Evolutionary conservation across 2,329 filamentous ascomycete genomes (phyloP).

Genomic region (Apiospora kogelbergensis): DNA sequence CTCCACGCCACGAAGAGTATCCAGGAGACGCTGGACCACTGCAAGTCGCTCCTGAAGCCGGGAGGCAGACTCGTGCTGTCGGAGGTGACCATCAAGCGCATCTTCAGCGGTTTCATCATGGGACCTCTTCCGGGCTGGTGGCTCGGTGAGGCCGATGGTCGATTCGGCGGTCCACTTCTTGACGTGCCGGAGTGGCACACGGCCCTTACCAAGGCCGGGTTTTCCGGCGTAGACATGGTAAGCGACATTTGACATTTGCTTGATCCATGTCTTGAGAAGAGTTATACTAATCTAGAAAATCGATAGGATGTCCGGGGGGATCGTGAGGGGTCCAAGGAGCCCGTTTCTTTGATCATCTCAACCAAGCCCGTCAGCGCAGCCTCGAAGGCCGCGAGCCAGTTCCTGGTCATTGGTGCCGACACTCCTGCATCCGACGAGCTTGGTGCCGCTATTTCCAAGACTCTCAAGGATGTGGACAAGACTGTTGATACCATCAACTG

Average conservation of each 20-base stretch:
- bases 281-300: background rate
- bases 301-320: constrained; percentile 14
- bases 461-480: background rate
- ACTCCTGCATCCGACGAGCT: background rate
- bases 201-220: background rate
- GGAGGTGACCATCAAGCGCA: background rate
- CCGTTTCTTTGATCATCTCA: background rate
- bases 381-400: background rate
- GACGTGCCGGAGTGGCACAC: background rate
- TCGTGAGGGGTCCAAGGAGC: background rate
- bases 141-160: constrained; percentile 3
- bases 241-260: no score
- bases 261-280: no score
- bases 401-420: background rate
- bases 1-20: background rate
- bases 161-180: background rate
- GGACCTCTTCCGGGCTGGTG: constrained; percentile 9
- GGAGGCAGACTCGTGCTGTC: constrained; percentile 1
- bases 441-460: background rate
- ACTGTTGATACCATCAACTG: background rate
- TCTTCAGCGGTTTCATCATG: constrained; percentile 4
- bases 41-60: background rate
- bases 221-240: constrained; percentile 9
- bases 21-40: background rate
- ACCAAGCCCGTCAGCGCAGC: background rate